Evolutionary conservation across 2,329 filamentous ascomycete genomes (phyloP).

Genomic region (Fusarium bactridioides): DNA sequence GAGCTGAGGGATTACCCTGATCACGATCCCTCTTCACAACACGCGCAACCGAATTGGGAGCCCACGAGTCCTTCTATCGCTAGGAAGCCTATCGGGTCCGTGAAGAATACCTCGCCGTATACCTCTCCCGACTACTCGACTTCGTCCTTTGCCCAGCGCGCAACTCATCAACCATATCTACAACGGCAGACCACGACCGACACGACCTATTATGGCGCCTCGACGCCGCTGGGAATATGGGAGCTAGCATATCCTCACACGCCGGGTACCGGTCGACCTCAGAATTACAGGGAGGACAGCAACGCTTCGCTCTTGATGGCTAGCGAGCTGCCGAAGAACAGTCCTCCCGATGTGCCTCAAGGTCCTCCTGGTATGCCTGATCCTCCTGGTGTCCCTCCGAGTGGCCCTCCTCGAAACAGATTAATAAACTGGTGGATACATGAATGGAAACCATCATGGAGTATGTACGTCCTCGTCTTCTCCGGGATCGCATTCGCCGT

Average conservation of each 20-base stretch:
- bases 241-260: conserved; percentile 13
- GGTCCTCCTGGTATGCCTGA: neutral
- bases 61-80: conserved; percentile 29
- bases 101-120: conserved; percentile 6
- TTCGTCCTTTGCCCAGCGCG: conserved; percentile 20
- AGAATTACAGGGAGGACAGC: conserved; percentile 25
- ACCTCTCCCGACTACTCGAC: conserved; percentile 15
- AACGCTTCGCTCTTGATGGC: conserved; percentile 25
- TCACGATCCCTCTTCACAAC: conserved; percentile 15
- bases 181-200: conserved; percentile 21
- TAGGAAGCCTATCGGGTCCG: conserved; percentile 17
- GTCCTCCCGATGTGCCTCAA: conserved; percentile 6
- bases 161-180: conserved; percentile 8
- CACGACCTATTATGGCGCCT: conserved; percentile 22
- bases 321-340: neutral
- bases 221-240: conserved; percentile 31
- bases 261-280: conserved; percentile 10
- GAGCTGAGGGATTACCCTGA: conserved; percentile 30
- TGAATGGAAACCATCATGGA: conserved; percentile 38
- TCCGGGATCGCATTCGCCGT: conserved; percentile 36
- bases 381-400: neutral
- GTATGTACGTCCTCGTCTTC: conserved; percentile 36
- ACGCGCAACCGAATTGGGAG: conserved; percentile 21
- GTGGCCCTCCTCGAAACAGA: neutral
- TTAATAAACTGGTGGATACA: conserved; percentile 25